Evolutionary conservation across 2,329 filamentous ascomycete species (phyloP).

Genomic region (Botrytis medusae): DNA sequence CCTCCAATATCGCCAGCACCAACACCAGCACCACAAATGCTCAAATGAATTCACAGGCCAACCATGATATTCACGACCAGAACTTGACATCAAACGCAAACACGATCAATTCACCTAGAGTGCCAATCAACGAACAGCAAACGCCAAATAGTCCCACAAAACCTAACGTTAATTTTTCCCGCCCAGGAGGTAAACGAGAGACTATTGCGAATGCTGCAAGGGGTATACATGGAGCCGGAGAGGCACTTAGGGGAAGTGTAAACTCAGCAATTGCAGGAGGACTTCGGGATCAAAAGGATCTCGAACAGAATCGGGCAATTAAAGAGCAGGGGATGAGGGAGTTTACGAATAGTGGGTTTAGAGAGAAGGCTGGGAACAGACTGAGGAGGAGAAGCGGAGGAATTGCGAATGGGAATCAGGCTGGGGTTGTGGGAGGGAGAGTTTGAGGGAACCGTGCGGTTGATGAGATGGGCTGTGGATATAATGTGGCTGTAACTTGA

Average conservation of each 20-base stretch:
- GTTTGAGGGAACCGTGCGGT: background rate
- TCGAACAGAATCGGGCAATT: conserved; percentile 8
- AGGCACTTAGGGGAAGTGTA: conserved; percentile 16
- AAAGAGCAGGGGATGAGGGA: conserved; percentile 21
- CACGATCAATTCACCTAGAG: background rate
- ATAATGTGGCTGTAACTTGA: background rate
- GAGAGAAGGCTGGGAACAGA: conserved; percentile 84
- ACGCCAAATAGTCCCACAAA: background rate
- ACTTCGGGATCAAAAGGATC: conserved; percentile 14
- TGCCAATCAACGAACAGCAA: conserved; percentile 11
- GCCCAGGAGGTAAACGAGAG: conserved; percentile 12
- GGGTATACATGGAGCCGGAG: conserved; percentile 21
- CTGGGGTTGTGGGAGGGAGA: background rate
- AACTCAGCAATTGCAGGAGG: conserved; percentile 16
- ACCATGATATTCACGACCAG: background rate
- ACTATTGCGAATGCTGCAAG: conserved; percentile 6
- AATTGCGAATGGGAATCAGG: background rate
- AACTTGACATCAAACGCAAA: background rate
- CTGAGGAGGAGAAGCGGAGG: conserved; percentile 43
- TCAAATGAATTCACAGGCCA: conserved; percentile 5
- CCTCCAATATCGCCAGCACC: background rate
- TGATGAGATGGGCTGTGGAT: background rate
- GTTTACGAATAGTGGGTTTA: conserved; percentile 67
- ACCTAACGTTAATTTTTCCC: conserved; percentile 12
- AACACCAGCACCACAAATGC: background rate